Conservation (phyloP, 192 early-diverging fungal genomes). For the Funneliformis mosseae region DNA sequence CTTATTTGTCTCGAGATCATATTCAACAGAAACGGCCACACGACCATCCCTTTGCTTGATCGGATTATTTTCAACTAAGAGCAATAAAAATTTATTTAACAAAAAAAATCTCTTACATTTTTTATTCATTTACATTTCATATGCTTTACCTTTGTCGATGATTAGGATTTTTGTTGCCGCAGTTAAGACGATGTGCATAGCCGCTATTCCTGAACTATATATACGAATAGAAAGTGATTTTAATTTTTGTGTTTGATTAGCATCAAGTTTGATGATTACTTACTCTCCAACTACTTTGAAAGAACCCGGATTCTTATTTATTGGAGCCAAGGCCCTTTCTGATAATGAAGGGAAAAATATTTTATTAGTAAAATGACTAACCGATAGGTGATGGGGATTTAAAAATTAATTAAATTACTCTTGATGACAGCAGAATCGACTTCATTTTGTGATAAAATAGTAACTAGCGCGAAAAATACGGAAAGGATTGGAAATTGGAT, state of each 20-base stretch:
- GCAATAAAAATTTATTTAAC: background rate
- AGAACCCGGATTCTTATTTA: background rate
- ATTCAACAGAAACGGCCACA: constrained; percentile 48
- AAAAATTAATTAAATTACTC: background rate
- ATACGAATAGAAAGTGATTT: background rate
- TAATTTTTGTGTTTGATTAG: background rate
- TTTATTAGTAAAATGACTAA: no score
- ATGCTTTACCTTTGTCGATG: constrained; percentile 58
- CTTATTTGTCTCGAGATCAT: constrained; percentile 47
- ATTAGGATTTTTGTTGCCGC: constrained; percentile 54
- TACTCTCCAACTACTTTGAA: background rate
- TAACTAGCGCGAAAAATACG: background rate
- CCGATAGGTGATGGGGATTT: background rate
- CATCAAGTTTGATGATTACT: background rate
- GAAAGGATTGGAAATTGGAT: background rate
- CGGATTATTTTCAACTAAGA: constrained; percentile 46
- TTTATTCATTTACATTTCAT: background rate
- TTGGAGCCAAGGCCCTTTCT: background rate
- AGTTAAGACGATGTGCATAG: constrained; percentile 51
- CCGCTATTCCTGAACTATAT: constrained; percentile 16
- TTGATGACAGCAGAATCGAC: background rate
- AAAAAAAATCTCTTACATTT: background rate
- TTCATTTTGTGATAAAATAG: background rate
- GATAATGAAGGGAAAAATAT: background rate
- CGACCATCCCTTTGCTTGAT: constrained; percentile 45